Evolutionary conservation across 2,329 filamentous ascomycete genomes (phyloP), one percentile per base, ranked within the genome.

Genomic region (Tolypocladium inflatum): DNA sequence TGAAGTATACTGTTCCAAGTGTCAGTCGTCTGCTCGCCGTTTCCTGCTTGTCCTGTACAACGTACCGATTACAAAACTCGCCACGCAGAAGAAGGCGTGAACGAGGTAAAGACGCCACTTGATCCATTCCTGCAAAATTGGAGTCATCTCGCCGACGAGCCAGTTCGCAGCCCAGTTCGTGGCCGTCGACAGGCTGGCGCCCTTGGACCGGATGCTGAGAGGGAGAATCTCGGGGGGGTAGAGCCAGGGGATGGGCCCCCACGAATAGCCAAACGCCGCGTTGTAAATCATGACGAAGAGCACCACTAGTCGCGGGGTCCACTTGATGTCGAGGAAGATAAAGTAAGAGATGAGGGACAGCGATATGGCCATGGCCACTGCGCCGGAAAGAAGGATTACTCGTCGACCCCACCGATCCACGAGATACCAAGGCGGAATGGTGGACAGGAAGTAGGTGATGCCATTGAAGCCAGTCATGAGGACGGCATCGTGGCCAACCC

Each of bases 101-200:
- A 99, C 80, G 54, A 99, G 81, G 68, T 99, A 99, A 60, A 97
- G 78, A 39, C 94, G 85, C 94, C 94, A 99, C 66, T 88, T 84
- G 67, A 99, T 97, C 74, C 82, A 85, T 66, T 94, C 90, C 72
- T 99, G 93, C 60, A 97, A 78, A 57, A 97, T 86, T 2, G 94
- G 94, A 0, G 94, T 99, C 80, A 97, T 84, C 73, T 96, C 90
- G 64, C 94, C 94, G 4, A 97, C 94, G 33, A 97, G 79, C 89
- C 91, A 99, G 75, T 99, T 99, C 75, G 94, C 96, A 1, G 93
- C 91, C 94, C 94, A 99, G 71, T 99, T 99, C 38, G 92, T 87
- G 21, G 94, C 94, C 2, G 94, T 97, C 60, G 93, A 97, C 71
- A 99, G 75, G 81, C 91, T 96, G 57, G 94, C 93, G 61, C 94